Conservation (phyloP, 2,329 filamentous ascomycete species). For the Cladosporium sp. region DNA sequence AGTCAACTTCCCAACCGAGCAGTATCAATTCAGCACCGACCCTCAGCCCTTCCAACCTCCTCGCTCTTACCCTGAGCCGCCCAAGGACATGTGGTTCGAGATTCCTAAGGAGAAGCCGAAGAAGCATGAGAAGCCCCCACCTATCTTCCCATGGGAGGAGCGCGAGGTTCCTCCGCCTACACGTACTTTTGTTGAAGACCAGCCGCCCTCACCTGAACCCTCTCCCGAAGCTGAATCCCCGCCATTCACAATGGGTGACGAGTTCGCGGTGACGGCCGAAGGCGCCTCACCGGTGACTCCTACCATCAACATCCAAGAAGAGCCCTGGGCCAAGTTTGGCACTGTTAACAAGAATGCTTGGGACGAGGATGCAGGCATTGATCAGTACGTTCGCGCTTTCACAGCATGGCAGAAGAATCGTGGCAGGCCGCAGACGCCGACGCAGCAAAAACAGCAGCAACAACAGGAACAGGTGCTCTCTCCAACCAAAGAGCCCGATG, state of each 20-base stretch:
- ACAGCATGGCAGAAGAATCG: conserved; percentile 57
- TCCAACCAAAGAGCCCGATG: conserved; percentile 19
- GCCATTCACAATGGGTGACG: conserved; percentile 20
- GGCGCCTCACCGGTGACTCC: conserved; percentile 36
- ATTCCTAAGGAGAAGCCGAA: conserved; percentile 59
- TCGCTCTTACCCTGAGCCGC: conserved; percentile 72
- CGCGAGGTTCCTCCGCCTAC: conserved; percentile 59
- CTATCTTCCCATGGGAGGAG: conserved; percentile 89
- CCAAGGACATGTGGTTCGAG: conserved; percentile 83
- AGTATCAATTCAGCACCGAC: conserved; percentile 81
- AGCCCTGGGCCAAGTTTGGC: conserved; percentile 65
- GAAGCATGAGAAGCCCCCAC: conserved; percentile 56
- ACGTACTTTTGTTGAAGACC: conserved; percentile 62
- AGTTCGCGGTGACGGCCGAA: conserved; percentile 25
- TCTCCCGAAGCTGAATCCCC: conserved; percentile 9
- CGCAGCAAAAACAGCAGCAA: conserved; percentile 11
- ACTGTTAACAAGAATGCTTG: conserved; percentile 74
- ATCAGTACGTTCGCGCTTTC: conserved; percentile 76
- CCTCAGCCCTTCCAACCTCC: conserved; percentile 72
- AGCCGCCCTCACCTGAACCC: conserved; percentile 18
- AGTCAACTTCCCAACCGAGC: conserved; percentile 70
- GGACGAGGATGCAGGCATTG: conserved; percentile 87
- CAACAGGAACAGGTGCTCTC: conserved; percentile 18
- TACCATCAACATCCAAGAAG: conserved; percentile 43
- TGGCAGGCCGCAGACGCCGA: conserved; percentile 31